phyloP scores from a whole-genome alignment of 2,329 filamentous ascomycete genomes.

The Colletotrichum gigasporum region DNA sequence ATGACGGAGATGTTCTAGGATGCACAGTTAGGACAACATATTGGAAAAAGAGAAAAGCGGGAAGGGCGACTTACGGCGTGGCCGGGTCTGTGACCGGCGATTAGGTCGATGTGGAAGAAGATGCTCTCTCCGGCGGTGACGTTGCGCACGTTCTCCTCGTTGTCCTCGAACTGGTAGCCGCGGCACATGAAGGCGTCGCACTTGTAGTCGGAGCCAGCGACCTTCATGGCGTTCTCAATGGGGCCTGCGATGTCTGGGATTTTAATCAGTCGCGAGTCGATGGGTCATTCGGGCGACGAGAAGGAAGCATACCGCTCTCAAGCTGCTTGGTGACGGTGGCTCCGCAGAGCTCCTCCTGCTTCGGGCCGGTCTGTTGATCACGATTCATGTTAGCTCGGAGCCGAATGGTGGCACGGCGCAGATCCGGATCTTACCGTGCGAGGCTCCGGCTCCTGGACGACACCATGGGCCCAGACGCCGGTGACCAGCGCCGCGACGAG shows the following conservation, averaged over 20 bases:
- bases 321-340: slow-evolving; percentile 32
- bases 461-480: slow-evolving; percentile 19
- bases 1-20: slow-evolving; percentile 59
- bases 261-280: not conserved
- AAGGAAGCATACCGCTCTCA: slow-evolving; percentile 31
- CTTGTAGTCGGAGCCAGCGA: slow-evolving; percentile 35
- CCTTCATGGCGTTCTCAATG: slow-evolving; percentile 39
- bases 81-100: slow-evolving; percentile 47
- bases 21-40: not conserved
- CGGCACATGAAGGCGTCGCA: slow-evolving; percentile 41
- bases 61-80: slow-evolving; percentile 37
- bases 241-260: slow-evolving; percentile 36
- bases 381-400: not conserved
- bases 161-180: slow-evolving; percentile 42
- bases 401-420: not conserved
- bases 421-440: slow-evolving; percentile 8
- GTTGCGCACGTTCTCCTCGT: slow-evolving; percentile 36
- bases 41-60: no score
- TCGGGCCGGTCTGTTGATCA: slow-evolving; percentile 33
- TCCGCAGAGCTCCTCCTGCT: slow-evolving; percentile 37
- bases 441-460: slow-evolving; percentile 22
- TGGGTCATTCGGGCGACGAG: not conserved
- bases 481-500: slow-evolving; percentile 13
- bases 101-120: slow-evolving; percentile 48
- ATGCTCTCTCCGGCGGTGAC: slow-evolving; percentile 44